Base-by-base conservation (phyloP, 2,329 filamentous ascomycete genomes). In the Chrysoporthe puriensis region DNA sequence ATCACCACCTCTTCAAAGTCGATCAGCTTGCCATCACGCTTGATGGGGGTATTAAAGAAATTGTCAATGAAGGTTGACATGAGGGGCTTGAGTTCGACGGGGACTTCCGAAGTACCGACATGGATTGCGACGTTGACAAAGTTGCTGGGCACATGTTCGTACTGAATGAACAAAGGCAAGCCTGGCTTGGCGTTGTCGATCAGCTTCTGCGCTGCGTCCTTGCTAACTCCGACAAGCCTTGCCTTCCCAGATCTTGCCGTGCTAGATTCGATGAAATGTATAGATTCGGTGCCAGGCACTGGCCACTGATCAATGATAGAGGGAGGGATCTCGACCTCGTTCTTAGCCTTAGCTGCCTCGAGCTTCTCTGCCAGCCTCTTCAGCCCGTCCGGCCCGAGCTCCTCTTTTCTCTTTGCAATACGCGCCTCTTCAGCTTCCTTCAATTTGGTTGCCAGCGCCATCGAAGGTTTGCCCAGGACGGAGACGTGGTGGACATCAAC, bases 1-100 rank as follows among this genome's bases (percentile, higher is more conserved):
- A 93, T 92, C 57, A 98, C 94, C 3, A 98, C 92, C 70, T 97
- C 88, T 77, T 98, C 96, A 73, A 98, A 99, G 60, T 91, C 89
- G 42, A 99, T 82, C 34, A 86, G 87, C 76, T 93, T 85, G 56
- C 92, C 94, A 73, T 94, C 85, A 42, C 90, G 89, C 73, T 86
- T 84, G 69, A 99, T 90, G 2, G 95, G 96, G 0, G 94, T 93
- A 76, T 93, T 95, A 84, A 98, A 99, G 82, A 98, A 97, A 75
- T 95, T 96, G 75, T 94, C 92, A 42, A 89, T 90, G 75, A 97
- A 98, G 52, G 98, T 85, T 3, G 90, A 86, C 60, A 98, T 83
- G 32, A 99, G 80, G 3, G 96, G 96, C 76, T 95, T 94, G 68
- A 95, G 85, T 71, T 94, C 87, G n/a, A 91, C 85, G 0, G 94